These are phyloP conservation scores for Epichloe glyceriae DNA, from an alignment of 2,329 filamentous ascomycete genomes.

Conservation along the genomic window DNA sequence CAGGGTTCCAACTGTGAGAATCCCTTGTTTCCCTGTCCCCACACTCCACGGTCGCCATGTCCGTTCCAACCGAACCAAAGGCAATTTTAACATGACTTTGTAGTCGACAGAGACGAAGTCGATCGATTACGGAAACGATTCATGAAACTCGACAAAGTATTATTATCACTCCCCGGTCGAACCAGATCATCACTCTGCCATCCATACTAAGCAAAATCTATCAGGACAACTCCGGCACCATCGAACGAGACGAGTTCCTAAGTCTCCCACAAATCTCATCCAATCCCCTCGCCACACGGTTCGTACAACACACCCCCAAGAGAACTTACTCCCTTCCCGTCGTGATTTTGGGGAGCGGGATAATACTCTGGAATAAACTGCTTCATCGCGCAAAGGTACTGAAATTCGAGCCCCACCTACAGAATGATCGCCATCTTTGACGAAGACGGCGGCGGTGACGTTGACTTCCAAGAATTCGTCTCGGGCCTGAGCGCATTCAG, in stretches of 20 bases:
- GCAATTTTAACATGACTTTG: slow-evolving; percentile 6
- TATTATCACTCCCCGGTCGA: background rate
- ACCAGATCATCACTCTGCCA: too few species aligned
- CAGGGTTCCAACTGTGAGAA: slow-evolving; percentile 83
- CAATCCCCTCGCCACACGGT: slow-evolving; percentile 75
- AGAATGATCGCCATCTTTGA: slow-evolving; percentile 99
- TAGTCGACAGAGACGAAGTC: slow-evolving; percentile 95
- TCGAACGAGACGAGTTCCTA: slow-evolving; percentile 96
- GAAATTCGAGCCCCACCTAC: slow-evolving; percentile 17
- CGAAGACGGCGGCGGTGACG: slow-evolving; percentile 92
- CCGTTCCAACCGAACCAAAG: background rate
- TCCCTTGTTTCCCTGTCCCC: background rate
- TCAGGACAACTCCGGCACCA: slow-evolving; percentile 93
- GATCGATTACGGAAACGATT: slow-evolving; percentile 92
- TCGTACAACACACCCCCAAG: background rate
- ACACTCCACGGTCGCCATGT: too few species aligned
- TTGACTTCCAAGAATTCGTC: slow-evolving; percentile 98
- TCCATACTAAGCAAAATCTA: background rate
- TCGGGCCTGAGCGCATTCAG: slow-evolving; percentile 90
- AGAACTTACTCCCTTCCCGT: too few species aligned
- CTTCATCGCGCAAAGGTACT: background rate
- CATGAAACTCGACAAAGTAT: slow-evolving; percentile 96
- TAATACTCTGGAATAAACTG: too few species aligned
- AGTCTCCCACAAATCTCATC: slow-evolving; percentile 94
- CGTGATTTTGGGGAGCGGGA: too few species aligned